Percentiles rank a stretch among this genome's conserved stretches.
Conservation (phyloP, 257 asterid species). For the Ehretia macrophylla region DNA sequence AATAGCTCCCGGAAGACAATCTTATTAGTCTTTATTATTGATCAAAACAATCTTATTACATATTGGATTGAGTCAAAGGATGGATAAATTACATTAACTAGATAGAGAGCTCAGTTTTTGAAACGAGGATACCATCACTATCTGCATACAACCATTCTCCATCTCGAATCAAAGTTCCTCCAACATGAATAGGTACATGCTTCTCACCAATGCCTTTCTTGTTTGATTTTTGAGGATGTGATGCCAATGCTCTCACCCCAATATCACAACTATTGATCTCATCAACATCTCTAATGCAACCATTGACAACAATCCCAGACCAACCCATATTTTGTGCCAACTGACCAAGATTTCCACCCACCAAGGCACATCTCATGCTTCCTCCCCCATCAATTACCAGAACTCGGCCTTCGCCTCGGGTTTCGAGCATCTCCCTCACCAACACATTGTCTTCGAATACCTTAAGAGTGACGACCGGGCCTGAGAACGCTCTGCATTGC, state of each 20-base stretch:
- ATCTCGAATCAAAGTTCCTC: conserved; percentile 50
- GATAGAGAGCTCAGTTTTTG: conserved; percentile 63
- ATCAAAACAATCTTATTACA: too few species aligned
- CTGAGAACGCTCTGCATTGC: conserved; percentile 56
- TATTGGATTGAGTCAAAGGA: too few species aligned
- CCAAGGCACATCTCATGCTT: conserved; percentile 74
- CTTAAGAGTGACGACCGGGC: conserved; percentile 68
- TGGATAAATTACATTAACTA: too few species aligned
- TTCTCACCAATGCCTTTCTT: conserved; percentile 65
- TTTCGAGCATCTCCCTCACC: conserved; percentile 71
- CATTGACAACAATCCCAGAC: conserved; percentile 70
- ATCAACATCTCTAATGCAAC: conserved; percentile 76
- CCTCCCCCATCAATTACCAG: conserved; percentile 85
- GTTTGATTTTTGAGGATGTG: conserved; percentile 71
- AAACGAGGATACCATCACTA: conserved; percentile 73
- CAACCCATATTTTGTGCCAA: conserved; percentile 77
- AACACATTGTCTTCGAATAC: conserved; percentile 78
- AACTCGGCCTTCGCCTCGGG: conserved; percentile 67
- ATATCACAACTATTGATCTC: conserved; percentile 80
- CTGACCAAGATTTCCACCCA: conserved; percentile 80
- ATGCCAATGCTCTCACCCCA: conserved; percentile 79
- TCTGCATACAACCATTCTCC: conserved; percentile 96
- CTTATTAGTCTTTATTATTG: too few species aligned
- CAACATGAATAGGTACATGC: conserved; percentile 44
- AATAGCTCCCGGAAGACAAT: too few species aligned